Evolutionary conservation across 2,329 filamentous ascomycete species (phyloP).

Genomic region (Pseudogymnoascus sp.): DNA sequence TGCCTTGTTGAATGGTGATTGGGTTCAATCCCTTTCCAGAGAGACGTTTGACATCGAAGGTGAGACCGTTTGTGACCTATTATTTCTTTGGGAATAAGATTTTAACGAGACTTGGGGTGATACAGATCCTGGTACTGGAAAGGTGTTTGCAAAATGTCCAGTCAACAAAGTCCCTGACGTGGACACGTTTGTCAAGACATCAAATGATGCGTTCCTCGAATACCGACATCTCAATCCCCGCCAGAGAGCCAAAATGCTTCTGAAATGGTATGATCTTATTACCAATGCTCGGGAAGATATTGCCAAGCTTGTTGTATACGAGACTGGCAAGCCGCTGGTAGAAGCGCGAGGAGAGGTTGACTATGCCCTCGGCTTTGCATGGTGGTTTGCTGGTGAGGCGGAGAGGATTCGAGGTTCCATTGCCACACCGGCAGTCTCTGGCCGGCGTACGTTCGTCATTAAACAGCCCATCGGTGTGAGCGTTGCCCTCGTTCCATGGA

Average conservation of each 20-base stretch:
- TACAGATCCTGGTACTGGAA: too few species aligned
- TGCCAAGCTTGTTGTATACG: conserved; percentile 54
- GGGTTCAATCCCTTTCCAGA: too few species aligned
- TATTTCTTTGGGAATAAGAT: too few species aligned
- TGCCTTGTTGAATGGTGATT: too few species aligned
- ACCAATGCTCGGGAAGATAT: conserved; percentile 55
- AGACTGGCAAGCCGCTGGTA: conserved; percentile 46
- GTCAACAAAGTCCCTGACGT: too few species aligned
- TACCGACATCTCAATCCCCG: too few species aligned
- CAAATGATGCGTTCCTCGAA: too few species aligned
- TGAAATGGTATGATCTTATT: conserved; percentile 60
- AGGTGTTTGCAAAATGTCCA: too few species aligned
- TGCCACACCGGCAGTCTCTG: conserved; percentile 44
- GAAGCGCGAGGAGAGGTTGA: conserved; percentile 47
- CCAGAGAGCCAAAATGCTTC: conserved; percentile 39
- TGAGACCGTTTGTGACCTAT: too few species aligned
- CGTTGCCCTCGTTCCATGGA: conserved; percentile 63
- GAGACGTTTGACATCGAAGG: too few species aligned
- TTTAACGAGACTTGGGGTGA: too few species aligned
- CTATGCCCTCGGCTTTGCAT: conserved; percentile 45
- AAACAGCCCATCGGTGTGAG: conserved; percentile 68
- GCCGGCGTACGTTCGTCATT: conserved; percentile 57
- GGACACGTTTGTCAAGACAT: too few species aligned
- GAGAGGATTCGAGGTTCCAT: conserved; percentile 55
- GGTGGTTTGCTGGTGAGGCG: conserved; percentile 55